Base-by-base conservation (phyloP, 805 yeast genomes). In the Nakazawaea molendinolei region DNA sequence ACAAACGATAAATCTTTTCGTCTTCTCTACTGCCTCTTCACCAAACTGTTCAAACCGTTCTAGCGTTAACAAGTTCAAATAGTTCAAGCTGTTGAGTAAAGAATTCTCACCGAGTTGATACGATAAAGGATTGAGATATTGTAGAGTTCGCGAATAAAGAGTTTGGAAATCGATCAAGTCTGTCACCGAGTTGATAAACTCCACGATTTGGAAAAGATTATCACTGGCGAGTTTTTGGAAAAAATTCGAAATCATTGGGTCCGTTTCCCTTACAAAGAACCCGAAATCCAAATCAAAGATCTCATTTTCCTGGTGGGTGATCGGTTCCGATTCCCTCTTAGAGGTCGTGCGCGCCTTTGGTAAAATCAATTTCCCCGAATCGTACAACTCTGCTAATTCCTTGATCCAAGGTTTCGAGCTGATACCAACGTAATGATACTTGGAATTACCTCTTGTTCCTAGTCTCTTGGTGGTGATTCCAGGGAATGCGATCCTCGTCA, bases 341-440 rank as follows among this genome's bases (percentile, higher is more conserved):
- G n/a, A n/a, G n/a, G n/a, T n/a, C n/a, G n/a, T n/a, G n/a, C n/a
- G n/a, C n/a, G n/a, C n/a, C n/a, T 20, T 19, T 34, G 26, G 5
- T 26, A 34, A 5, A 29, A 7, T 5, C 27, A 35, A 30, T 3
- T 35, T 8, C 9, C 35, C 35, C 24, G 12, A 20, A n/a, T 22
- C 28, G 22, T 36, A 36, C 4, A 12, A 3, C 5, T 25, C 32
- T 5, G 17, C 23, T 17, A 36, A 21, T 22, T 36, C 39, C 21
- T 26, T 32, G 14, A 37, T 23, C 25, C 28, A 22, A 14, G 40
- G 36, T 14, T 32, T 31, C 8, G 36, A 21, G 7, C 62, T 69
- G 35, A 86, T 65, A 2, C 92, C 92, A 55, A 86, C 79, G 51
- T 83, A 85, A 54, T 84, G 90, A 55, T 86, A 86, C 51, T 80